A percentile compares a stretch with the other conserved stretches of the same genome.
phyloP scores from a whole-genome alignment of 2,329 filamentous ascomycete genomes.

The Tricladium varicosporioides region DNA sequence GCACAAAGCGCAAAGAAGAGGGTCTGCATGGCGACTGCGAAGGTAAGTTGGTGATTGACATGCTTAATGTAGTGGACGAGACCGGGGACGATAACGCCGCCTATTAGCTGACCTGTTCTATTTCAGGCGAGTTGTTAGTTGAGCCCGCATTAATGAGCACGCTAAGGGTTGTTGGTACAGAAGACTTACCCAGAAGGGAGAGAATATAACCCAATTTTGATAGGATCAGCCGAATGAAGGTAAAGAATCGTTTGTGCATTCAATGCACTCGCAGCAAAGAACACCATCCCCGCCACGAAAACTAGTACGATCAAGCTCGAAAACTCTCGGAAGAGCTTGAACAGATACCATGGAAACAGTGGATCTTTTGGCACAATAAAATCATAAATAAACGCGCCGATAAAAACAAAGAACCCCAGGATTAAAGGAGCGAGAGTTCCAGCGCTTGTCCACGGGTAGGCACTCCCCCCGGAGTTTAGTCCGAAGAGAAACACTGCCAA shows the following conservation, averaged over 20 bases:
- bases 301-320: conserved; percentile 40
- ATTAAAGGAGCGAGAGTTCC: conserved; percentile 33
- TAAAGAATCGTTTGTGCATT: conserved; percentile 20
- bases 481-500: conserved; percentile 43
- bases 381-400: conserved; percentile 22
- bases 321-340: conserved; percentile 40
- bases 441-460: conserved; percentile 42
- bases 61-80: conserved; percentile 34
- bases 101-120: conserved; percentile 15
- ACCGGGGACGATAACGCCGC: conserved; percentile 16
- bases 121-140: too few relatives aligned
- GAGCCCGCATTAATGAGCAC: too few relatives aligned
- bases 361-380: conserved; percentile 38
- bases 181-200: conserved; percentile 14
- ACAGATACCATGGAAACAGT: conserved; percentile 43
- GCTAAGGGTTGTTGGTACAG: too few relatives aligned
- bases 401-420: conserved; percentile 16
- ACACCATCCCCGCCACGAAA: conserved; percentile 43
- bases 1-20: conserved; percentile 20
- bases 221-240: conserved; percentile 10
- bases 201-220: conserved; percentile 17
- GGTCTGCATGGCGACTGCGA: conserved; percentile 32
- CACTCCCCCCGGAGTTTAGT: conserved; percentile 41
- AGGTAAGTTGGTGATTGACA: conserved; percentile 38
- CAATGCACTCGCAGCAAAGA: conserved; percentile 32